phyloP scores from a whole-genome alignment of 305 asterid genomes.

The Stenogyne calaminthoides region DNA sequence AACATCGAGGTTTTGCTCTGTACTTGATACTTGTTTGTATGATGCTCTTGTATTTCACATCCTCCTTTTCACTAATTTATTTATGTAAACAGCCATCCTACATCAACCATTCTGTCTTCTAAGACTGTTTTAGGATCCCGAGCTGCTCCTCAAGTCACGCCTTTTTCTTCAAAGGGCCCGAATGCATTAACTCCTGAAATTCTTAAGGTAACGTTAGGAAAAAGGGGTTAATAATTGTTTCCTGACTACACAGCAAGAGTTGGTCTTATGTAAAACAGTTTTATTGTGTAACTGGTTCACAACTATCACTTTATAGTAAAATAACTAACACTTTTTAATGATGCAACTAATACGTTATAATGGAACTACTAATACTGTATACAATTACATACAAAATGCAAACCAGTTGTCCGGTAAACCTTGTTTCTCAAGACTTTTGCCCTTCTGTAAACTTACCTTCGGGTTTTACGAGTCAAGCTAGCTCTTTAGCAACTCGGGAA shows the following conservation, averaged over 20 bases:
- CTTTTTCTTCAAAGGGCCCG: constrained; percentile 94
- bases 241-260: background rate
- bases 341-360: too few relatives aligned
- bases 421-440: too few relatives aligned
- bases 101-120: constrained; percentile 66
- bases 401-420: too few relatives aligned
- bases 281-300: too few relatives aligned
- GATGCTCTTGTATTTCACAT: constrained; percentile 12
- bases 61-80: constrained; percentile 15
- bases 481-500: background rate
- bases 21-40: constrained; percentile 13
- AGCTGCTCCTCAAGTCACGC: constrained; percentile 78
- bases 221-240: background rate
- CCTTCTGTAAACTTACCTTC: background rate
- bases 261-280: too few relatives aligned
- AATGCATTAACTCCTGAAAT: constrained; percentile 77
- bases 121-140: constrained; percentile 74
- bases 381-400: too few relatives aligned
- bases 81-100: constrained; percentile 51
- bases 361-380: too few relatives aligned
- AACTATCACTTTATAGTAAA: too few relatives aligned
- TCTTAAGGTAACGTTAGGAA: constrained; percentile 59
- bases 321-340: too few relatives aligned
- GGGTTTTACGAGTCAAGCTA: background rate
- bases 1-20: constrained; percentile 52